phyloP scores from a whole-genome alignment of 2,329 filamentous ascomycete genomes.

The Sporothrix brunneoviolacea region DNA sequence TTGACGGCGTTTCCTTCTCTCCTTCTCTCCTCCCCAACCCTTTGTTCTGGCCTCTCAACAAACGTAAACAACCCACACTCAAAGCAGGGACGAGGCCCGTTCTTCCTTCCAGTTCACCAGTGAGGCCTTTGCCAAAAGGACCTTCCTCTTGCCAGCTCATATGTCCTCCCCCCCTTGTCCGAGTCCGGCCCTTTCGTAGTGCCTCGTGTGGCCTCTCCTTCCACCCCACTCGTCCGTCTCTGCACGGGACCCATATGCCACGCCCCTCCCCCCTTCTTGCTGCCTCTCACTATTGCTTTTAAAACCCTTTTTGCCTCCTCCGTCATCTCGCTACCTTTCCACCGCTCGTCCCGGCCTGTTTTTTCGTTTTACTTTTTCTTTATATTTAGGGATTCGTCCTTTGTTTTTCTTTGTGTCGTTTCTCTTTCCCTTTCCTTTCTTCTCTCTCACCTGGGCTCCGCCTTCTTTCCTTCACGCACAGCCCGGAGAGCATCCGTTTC shows the following conservation, averaged over 20 bases:
- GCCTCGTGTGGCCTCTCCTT: slow-evolving; percentile 7
- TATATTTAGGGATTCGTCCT: neutral
- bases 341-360: neutral
- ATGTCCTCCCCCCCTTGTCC: slow-evolving; percentile 5
- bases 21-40: neutral
- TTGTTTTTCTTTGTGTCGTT: neutral
- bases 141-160: slow-evolving; percentile 3
- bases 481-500: neutral
- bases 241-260: slow-evolving; percentile 8
- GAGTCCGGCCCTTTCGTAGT: slow-evolving; percentile 5
- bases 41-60: neutral
- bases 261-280: neutral
- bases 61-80: neutral
- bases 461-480: neutral
- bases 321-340: neutral
- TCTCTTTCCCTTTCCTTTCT: neutral
- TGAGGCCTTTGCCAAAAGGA: no score
- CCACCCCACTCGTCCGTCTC: slow-evolving; percentile 8
- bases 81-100: no score
- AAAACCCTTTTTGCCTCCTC: slow-evolving; percentile 1
- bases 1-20: neutral
- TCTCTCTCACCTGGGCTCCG: neutral
- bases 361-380: neutral
- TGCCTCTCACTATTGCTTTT: neutral
- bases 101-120: no score